Evolutionary conservation across 2,329 filamentous ascomycete species (phyloP).

Genomic region (Chaetomium strumarium): DNA sequence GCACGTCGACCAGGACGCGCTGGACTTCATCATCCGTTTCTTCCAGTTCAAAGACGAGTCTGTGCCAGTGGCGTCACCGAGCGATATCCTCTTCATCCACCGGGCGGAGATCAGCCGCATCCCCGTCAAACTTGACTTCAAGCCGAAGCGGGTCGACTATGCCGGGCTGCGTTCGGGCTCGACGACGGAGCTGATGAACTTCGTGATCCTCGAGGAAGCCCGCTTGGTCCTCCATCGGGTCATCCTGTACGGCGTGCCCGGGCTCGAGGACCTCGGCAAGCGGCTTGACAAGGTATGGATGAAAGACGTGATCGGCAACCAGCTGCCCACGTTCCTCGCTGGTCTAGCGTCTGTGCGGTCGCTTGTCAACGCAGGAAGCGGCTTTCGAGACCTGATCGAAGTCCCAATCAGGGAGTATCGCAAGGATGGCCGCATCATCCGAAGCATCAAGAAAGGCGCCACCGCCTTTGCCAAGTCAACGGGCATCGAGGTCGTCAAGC

Average conservation of each 20-base stretch:
- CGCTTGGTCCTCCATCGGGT: slow-evolving; percentile 81
- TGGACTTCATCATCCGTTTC: slow-evolving; percentile 95
- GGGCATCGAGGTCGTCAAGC: slow-evolving; percentile 85
- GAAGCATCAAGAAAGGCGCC: slow-evolving; percentile 87
- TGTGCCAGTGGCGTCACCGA: slow-evolving; percentile 48
- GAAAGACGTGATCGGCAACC: slow-evolving; percentile 83
- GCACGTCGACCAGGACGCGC: slow-evolving; percentile 93
- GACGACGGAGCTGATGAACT: slow-evolving; percentile 98
- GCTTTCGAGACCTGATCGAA: slow-evolving; percentile 78
- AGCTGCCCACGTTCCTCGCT: slow-evolving; percentile 81
- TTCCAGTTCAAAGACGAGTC: slow-evolving; percentile 93
- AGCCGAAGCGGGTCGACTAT: slow-evolving; percentile 97
- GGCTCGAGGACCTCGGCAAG: slow-evolving; percentile 84
- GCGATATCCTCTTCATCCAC: slow-evolving; percentile 81
- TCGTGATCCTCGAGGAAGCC: slow-evolving; percentile 83
- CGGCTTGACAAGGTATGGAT: slow-evolving; percentile 95
- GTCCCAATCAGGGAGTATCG: slow-evolving; percentile 88
- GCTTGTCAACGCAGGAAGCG: slow-evolving; percentile 83
- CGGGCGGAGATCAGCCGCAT: slow-evolving; percentile 81
- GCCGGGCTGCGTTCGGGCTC: slow-evolving; percentile 84
- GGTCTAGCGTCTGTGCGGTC: slow-evolving; percentile 87
- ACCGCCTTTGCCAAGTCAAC: slow-evolving; percentile 88
- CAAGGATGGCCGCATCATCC: slow-evolving; percentile 87
- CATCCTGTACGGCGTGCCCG: slow-evolving; percentile 86
- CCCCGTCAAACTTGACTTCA: slow-evolving; percentile 84